Evolutionary conservation across 306 rosid genomes (phyloP), one percentile per base, ranked within the genome.

Genomic region (Rubus parviflorus): DNA sequence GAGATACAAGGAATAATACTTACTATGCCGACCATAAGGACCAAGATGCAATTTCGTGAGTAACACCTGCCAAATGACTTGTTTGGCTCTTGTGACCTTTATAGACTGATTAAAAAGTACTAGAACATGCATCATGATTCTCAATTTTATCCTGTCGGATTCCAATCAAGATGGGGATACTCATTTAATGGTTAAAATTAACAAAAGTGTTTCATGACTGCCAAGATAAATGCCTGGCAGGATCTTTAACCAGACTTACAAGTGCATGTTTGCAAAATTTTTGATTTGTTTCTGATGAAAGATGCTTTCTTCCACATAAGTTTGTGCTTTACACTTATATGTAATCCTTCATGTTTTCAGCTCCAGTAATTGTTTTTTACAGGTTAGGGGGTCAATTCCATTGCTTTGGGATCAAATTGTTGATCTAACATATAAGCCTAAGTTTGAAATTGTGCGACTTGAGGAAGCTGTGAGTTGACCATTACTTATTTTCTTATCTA

Each of bases 371-470:
- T 81, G 71, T 3, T 19, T 86, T 83, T 81, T 63, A 54, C 88
- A 95, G 99, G 81, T 95, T 79, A 93, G 97, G 78, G 99, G 99
- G 22, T 95, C 97, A 61, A 95, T 95, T 65, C 97, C 99, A 9
- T 85, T 95, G 73, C 91, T 86, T 23, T 92, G 99, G 99, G 90
- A 95, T 68, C 97, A 92, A 86, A 80, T 95, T 81, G 97, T 95
- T 68, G 97, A 95, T 81, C 83, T 95, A 84, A 92, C 99, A 68
- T 95, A 92, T 77, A 95, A 95, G 87, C 97, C 99, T 0, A 95
- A 92, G 84, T 90, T 87, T 43, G 97, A 89, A 70, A 73, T 92
- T 64, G 79, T 95, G 84, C 90, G 76, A 79, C 85, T 30, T 30
- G 97, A 95, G 81, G 97, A 95, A 83, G 86, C 90, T 88, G 97